Base-by-base conservation (phyloP, 805 yeast genomes). In the Zygosaccharomyces bailii region DNA sequence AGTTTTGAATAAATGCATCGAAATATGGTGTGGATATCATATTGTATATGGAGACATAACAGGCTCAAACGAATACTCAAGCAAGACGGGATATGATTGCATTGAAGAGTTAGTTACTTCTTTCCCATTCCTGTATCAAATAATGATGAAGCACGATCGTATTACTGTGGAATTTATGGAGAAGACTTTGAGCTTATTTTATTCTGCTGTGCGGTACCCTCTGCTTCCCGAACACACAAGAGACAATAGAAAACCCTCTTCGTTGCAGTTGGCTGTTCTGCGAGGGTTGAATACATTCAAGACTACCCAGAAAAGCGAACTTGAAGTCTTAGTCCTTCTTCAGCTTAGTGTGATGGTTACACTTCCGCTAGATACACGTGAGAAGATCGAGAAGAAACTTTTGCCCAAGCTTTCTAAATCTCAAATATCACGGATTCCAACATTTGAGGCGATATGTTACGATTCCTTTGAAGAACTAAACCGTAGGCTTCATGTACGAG, bases 181-280 rank as follows among this genome's bases (percentile, higher is more conserved):
- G 34, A 67, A 61, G 17, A 69, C 84, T n/a, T 61, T 87, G 29
- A 67, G 67, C n/a, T 65, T 81, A 4, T 73, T 91, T 56, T 78
- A 78, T 54, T 71, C 80, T 11, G 79, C 88, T 45, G 78, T 85
- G 1, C 68, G 86, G 32, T 88, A 84, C 60, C 95, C 95, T 1
- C 72, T 84, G 9, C 68, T 87, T 29, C 84, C 88, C 6, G 78
- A 71, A 23, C 71, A 70, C 50, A 70, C 70, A 25, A 60, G 67
- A 3, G 96, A 88, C 58, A 67, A 70, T 32, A 56, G 63, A 14
- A 76, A 74, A 18, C 78, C 80, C 42, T 77, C 96, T 0, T 70
- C 73, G 7, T 65, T 91, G 34, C 98, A 90, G 57, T 49, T 56
- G 1, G 66, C 79, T 0, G 79, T 86, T 1, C 56, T 86, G 21